A percentile compares a stretch with the other conserved stretches of the same genome.
Evolutionary conservation across 495 filamentous ascomycete species (phyloP).

Genomic region (Penicillium ucsense): DNA sequence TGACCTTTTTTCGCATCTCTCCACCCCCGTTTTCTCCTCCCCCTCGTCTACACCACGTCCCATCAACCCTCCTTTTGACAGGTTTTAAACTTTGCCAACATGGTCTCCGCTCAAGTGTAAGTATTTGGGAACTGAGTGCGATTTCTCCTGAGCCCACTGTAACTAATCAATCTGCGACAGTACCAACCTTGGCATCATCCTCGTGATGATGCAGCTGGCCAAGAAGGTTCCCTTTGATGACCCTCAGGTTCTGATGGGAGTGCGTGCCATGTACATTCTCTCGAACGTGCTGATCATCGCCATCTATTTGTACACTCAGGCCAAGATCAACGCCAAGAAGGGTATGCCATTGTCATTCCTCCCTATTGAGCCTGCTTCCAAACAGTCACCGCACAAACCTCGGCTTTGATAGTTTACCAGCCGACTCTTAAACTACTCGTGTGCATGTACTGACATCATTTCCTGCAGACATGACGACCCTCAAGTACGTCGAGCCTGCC

Average conservation of each 20-base stretch:
- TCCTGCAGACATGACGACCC: slow-evolving; percentile 77
- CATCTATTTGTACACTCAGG: slow-evolving; percentile 75
- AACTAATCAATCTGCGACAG: slow-evolving; percentile 32
- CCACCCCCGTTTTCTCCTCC: slow-evolving; percentile 5
- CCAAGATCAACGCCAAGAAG: slow-evolving; percentile 85
- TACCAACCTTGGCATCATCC: slow-evolving; percentile 87
- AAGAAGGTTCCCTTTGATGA: slow-evolving; percentile 96
- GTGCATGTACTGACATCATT: no score
- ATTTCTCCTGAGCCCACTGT: neutral
- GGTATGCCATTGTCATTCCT: slow-evolving; percentile 44
- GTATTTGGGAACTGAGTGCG: neutral
- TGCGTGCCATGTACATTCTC: slow-evolving; percentile 73
- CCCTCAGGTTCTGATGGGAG: slow-evolving; percentile 69
- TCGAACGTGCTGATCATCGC: slow-evolving; percentile 82
- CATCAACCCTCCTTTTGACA: neutral
- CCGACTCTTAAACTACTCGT: no score
- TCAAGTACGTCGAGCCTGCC: slow-evolving; percentile 96
- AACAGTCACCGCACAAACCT: neutral
- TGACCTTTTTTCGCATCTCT: slow-evolving; percentile 18
- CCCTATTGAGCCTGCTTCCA: neutral
- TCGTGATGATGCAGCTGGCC: slow-evolving; percentile 95
- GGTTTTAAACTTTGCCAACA: slow-evolving; percentile 20
- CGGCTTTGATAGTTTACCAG: no score
- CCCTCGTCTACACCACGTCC: slow-evolving; percentile 8
- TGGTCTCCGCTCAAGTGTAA: slow-evolving; percentile 41